These are phyloP conservation scores for Paralagenidium karlingii DNA, from an alignment of 352 stramenopile species.

Conservation along the genomic window DNA sequence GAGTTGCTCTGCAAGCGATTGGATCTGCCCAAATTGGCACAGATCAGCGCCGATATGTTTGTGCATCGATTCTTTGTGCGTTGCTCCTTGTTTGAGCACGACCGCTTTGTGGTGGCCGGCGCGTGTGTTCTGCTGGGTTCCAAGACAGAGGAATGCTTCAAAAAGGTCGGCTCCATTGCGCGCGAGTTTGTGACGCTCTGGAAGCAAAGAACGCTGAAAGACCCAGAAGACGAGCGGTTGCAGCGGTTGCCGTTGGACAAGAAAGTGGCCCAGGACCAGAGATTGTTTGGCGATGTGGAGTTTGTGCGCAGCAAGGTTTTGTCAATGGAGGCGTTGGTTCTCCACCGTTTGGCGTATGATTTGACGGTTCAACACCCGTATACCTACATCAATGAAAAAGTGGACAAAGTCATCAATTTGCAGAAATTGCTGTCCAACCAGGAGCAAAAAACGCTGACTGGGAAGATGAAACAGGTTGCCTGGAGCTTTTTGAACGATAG, in stretches of 20 bases:
- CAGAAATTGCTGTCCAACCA: constrained; percentile 30
- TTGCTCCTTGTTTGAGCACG: constrained; percentile 72
- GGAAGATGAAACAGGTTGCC: constrained; percentile 75
- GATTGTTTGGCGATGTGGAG: constrained; percentile 48
- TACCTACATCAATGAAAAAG: constrained; percentile 81
- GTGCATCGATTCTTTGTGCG: constrained; percentile 84
- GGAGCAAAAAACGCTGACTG: constrained; percentile 36
- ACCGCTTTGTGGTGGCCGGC: constrained; percentile 73
- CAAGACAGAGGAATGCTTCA: constrained; percentile 74
- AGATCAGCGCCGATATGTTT: constrained; percentile 76
- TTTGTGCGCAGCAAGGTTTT: constrained; percentile 61
- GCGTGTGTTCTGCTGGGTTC: constrained; percentile 72
- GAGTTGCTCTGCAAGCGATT: constrained; percentile 74
- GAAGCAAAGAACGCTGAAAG: no score
- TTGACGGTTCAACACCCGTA: constrained; percentile 76
- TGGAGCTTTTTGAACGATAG: constrained; percentile 87
- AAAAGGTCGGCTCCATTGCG: constrained; percentile 66
- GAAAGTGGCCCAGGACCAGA: constrained; percentile 53
- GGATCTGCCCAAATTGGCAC: constrained; percentile 66
- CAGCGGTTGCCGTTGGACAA: no score
- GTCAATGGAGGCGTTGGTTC: constrained; percentile 71
- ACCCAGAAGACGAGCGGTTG: no score
- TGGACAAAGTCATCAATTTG: constrained; percentile 67
- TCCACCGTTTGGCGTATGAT: constrained; percentile 76
- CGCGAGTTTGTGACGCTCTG: constrained; percentile 59